Evolutionary conservation across 208 protist genomes (phyloP), one percentile per base, ranked within the genome.

Genomic region (Willaertia magna): DNA sequence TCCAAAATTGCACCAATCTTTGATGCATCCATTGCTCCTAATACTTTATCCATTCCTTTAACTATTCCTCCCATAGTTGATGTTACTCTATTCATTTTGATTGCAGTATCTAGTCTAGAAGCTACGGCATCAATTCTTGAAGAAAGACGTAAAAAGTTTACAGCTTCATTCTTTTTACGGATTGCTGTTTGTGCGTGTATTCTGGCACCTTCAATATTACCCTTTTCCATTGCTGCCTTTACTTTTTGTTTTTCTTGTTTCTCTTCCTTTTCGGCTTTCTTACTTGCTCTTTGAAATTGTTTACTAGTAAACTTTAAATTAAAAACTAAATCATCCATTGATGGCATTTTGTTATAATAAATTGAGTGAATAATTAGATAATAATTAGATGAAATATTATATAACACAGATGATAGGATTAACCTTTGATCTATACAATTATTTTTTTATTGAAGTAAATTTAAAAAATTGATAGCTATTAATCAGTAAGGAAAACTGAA

Each of bases 131-230:
- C 97, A 74, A 99, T 93, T 82, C 97, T 93, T 0, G 94, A 93
- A n/a, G 94, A 82, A 61, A 99, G 93, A 11, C 95, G 89, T n/a
- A 99, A 90, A 88, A 97, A 97, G 87, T 98, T 98, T n/a, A 97
- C 90, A 11, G 92, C 79, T 88, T 98, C 94, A 79, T 98, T 98
- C 90, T 98, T 97, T 87, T 98, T 97, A 42, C 97, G 90, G 79
- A 99, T 99, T 42, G 96, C 96, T 88, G 98, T 99, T 90, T 99
- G 92, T 42, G 97, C 97, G 89, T 98, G 98, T 44, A 99, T 99
- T 67, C 96, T 92, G 7, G 97, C 97, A 16, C 96, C 96, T 47
- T 99, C 97, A 87, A 96, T 95, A 92, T 99, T 98, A 83, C 94
- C 94, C 89, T 98, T 96, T 88, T 98, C 94, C 86, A 99, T 98